These are phyloP conservation scores for Hanseniaspora lachancei DNA, from an alignment of 805 yeast species.

Conservation along the genomic window DNA sequence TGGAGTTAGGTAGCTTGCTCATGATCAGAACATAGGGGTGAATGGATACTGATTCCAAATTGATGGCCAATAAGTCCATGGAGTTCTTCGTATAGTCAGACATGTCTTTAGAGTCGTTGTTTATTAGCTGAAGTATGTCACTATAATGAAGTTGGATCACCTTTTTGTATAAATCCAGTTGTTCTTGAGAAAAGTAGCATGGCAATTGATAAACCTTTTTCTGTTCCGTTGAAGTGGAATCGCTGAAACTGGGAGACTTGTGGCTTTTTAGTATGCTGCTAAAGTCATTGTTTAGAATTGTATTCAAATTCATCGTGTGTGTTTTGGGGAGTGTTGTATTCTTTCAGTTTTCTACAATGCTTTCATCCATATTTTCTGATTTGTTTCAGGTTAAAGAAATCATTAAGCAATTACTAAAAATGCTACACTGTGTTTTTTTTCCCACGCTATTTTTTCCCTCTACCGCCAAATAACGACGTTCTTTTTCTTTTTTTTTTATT, in stretches of 20 bases:
- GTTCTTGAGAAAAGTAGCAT: constrained; percentile 75
- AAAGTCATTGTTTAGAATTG: background rate
- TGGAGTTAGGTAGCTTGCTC: constrained; percentile 71
- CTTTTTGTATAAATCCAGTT: constrained; percentile 79
- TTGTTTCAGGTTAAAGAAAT: too few species aligned
- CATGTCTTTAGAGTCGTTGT: background rate
- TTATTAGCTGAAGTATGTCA: constrained; percentile 63
- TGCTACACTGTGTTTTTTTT: too few species aligned
- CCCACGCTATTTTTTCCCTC: too few species aligned
- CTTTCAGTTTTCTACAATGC: background rate
- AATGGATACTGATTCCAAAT: constrained; percentile 67
- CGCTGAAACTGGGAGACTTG: background rate
- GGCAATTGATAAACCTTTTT: constrained; percentile 62
- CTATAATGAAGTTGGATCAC: constrained; percentile 83
- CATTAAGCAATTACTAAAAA: too few species aligned
- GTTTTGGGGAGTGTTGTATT: background rate
- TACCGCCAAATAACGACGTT: too few species aligned
- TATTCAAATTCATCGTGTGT: constrained; percentile 1
- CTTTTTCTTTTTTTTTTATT: too few species aligned
- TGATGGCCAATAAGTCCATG: constrained; percentile 57
- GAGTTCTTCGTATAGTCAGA: constrained; percentile 53
- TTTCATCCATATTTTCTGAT: too few species aligned
- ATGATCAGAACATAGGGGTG: constrained; percentile 81
- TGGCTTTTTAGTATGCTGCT: background rate
- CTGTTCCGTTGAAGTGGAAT: constrained; percentile 17